phyloP scores from a whole-genome alignment of 1,284 basidiomycete species.

The Volvariella surrecta region DNA sequence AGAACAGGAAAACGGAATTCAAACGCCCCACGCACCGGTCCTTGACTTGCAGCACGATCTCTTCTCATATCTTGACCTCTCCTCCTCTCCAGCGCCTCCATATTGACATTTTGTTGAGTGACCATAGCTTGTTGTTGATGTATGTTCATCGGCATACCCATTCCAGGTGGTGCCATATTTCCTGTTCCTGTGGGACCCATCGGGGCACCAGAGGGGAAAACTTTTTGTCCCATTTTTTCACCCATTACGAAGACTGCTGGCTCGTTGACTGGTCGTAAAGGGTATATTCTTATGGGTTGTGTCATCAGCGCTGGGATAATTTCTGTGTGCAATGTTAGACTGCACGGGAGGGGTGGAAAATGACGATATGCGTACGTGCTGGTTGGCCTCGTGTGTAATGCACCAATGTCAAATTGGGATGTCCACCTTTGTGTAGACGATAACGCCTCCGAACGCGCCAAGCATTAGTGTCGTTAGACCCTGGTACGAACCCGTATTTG shows the following conservation, averaged over 20 bases:
- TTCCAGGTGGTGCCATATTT: slow-evolving; percentile 15
- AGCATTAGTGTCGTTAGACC: slow-evolving; percentile 46
- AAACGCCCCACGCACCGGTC: neutral
- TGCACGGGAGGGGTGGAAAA: too few species aligned
- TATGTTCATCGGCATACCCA: slow-evolving; percentile 24
- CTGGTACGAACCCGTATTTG: slow-evolving; percentile 69
- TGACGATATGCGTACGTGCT: slow-evolving; percentile 42
- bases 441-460: slow-evolving; percentile 60
- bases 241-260: slow-evolving; percentile 59
- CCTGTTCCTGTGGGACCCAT: slow-evolving; percentile 19
- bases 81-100: slow-evolving; percentile 58
- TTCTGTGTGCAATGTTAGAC: slow-evolving; percentile 26
- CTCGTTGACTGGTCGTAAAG: slow-evolving; percentile 55
- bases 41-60: slow-evolving; percentile 22
- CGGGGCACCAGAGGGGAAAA: slow-evolving; percentile 30
- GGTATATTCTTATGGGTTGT: slow-evolving; percentile 59
- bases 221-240: slow-evolving; percentile 60
- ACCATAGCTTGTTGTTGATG: slow-evolving; percentile 48
- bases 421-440: slow-evolving; percentile 61
- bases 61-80: slow-evolving; percentile 43
- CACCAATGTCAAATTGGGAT: slow-evolving; percentile 57
- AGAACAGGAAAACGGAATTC: slow-evolving; percentile 2
- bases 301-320: slow-evolving; percentile 46
- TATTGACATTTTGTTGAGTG: slow-evolving; percentile 58
- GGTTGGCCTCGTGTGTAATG: slow-evolving; percentile 61